Base-by-base conservation (phyloP, 2,329 filamentous ascomycete genomes). In the Penicillium paneum region DNA sequence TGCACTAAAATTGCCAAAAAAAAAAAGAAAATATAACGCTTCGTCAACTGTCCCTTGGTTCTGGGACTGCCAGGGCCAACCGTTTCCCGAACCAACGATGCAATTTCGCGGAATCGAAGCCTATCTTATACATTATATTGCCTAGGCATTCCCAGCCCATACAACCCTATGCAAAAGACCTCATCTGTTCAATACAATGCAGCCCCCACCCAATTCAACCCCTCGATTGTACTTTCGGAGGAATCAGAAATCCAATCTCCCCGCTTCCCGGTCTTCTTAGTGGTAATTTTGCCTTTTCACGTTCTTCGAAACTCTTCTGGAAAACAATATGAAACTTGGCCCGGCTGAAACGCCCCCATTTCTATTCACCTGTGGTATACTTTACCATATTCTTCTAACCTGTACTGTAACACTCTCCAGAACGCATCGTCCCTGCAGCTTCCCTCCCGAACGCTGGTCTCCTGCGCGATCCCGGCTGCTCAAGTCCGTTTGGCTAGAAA, bases 391-490 rank as follows among this genome's bases (percentile, higher is more conserved):
- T 41, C 48, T 60, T 51, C 45, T 52, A 55, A 55, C 57, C 41
- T 40, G 49, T 50, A 38, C 49, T 55, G 43, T 52, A 41, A 52
- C 50, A 56, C 59, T 55, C 59, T 51, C 49, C 49, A 55, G 45
- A 47, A 56, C 61, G 55, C 49, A 59, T 60, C 63, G 65, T 64
- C 63, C 65, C 68, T 71, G 68, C 68, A 69, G 67, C 68, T 65
- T 66, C 61, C 67, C 66, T 58, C 51, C 54, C 60, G 60, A 57
- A 58, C 55, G 43, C 52, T 57, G 50, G 39, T 56, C 42, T 62
- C 51, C 56, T 64, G 61, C 61, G 60, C 57, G 57, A 65, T 64
- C 59, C 62, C 62, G 61, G 59, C 56, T 60, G 59, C 41, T 63
- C 51, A 56, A 63, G 49, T 57, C 57, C 51, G 46, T 60, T 61